Evolutionary conservation across 805 yeast genomes (phyloP), one percentile per base, ranked within the genome.

Genomic region (Wickerhamomyces chambardii): DNA sequence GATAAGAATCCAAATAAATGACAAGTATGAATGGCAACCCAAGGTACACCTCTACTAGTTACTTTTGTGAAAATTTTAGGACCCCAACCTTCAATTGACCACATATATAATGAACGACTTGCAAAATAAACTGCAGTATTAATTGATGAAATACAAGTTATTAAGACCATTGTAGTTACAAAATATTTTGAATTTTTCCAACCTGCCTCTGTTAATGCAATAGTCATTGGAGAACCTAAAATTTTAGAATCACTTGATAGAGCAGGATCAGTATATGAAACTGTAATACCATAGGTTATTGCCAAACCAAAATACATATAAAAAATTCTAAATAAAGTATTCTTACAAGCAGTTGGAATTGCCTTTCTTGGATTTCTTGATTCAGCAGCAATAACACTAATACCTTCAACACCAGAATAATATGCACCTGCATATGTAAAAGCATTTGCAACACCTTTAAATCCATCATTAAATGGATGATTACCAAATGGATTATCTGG

Each of bases 301-400:
- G 80, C 62, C 15, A 82, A 69, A 17, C 68, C 51, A 36, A 81
- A 68, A 64, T 78, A 81, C 53, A 81, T 80, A 28, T 78, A 51
- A 36, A 73, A 50, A 44, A 81, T 78, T 60, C 89, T 66, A 56
- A 68, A 62, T 31, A 78, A 65, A 24, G 80, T 84, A 48, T 76
- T 76, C 46, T 70, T 72, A 47, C 80, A 77, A 21, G 89, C 86
- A 35, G 71, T 67, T 35, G 89, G 87, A 38, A 81, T 79, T 19
- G 84, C 61, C 44, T 73, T 76, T 55, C 78, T 64, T 37, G 89
- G 87, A 51, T 77, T 77, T 25, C 69, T 66, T 30, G 81, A 67
- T 56, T 82, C 92, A 55, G 85, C 84, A 12, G 84, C 81, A 6
- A 84, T 68, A 26, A 80, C 67, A 51, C 86, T 86, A 26, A 79